Evolutionary conservation across 768 basidiomycete species (phyloP), one percentile per base, ranked within the genome.

Genomic region (Amanita inopinata): DNA sequence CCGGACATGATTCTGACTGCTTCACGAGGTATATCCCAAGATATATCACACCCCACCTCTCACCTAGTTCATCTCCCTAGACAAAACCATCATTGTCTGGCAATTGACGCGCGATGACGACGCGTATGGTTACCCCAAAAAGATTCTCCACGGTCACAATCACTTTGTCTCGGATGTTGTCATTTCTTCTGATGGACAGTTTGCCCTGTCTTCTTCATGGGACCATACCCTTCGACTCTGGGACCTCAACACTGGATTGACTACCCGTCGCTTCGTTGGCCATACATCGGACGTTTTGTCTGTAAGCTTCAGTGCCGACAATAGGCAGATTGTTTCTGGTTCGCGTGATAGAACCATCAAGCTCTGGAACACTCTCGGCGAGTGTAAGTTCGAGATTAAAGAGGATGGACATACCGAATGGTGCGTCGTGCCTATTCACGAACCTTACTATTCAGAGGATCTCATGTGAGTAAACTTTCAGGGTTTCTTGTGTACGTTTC

Each of bases 71-170:
- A 41, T 37, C 50, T 53, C 49, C 51, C 49, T 62, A 94, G 96
- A 99, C 84, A 98, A 96, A 80, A 96, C 91, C 43, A 89, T 97
- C 73, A 97, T 99, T 61, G 92, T 97, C 61, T 99, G 96, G 96
- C 86, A 91, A 63, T 73, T 99, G 61, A 96, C 94, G 54, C 88
- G 96, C 51, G 85, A 87, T 47, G 85, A 92, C 51, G 80, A 84
- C 51, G 67, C 78, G 37, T 96, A 93, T 63, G 96, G 96, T 44
- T 93, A 82, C 73, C 94, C 96, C 48, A 98, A 98, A 73, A 83
- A 85, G 61, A 88, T 97, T 58, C 83, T 99, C 47, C 85, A 90
- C 62, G 94, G 96, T 49, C 96, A 99, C 76, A 98, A 97, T 71
- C 94, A 96, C 74, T 97, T 97, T 62, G 93, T 97, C 46, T 97